Base-by-base conservation (phyloP, 2,329 filamentous ascomycete genomes). In the Moelleriella libera region DNA sequence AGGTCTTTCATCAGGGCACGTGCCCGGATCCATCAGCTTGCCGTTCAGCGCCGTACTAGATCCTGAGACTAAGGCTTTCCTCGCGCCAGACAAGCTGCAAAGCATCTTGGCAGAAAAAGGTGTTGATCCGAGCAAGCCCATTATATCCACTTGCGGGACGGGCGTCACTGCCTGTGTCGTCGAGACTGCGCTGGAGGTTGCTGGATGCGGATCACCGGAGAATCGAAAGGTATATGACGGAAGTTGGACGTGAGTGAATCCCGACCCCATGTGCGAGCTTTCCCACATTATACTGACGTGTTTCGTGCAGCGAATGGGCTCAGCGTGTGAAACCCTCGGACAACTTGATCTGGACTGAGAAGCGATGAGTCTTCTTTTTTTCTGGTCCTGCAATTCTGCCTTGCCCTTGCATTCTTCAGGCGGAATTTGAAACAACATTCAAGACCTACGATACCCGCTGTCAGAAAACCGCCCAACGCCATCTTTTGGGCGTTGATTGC, bases 131-230 rank as follows among this genome's bases (percentile, higher is more conserved):
- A 71, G 73, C 30, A 88, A 83, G 62, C 85, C 89, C 4, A 85
- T 96, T 54, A 83, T 97, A 56, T 85, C 80, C 45, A 90, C 78
- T 57, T 98, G 92, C 58, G 92, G 92, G 10, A 96, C 89, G 6
- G 92, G 92, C 34, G 90, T 98, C 46, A 97, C 89, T 9, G 92
- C 92, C 6, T 87, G 86, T 14, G 78, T 96, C 42, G 79, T 98
- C 41, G 92, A 98, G 60, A 83, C 88, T 39, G 92, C 88, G 2
- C 68, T 98, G 47, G 79, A 78, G 31, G 81, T 88, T 63, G 87
- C 89, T 28, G 82, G 81, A 1, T 89, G 80, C 59, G 85, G 84
- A 2, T 70, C 77, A 4, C 66, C 76, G 0, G 75, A 81, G 51
- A 76, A 77, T 47, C 78, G 86, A 54, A 82, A 76, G 60, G 73